A percentile compares a stretch with the other conserved stretches of the same genome.
These are phyloP conservation scores for Colletotrichum truncatum DNA, from an alignment of 2,329 filamentous ascomycete species.

Conservation along the genomic window DNA sequence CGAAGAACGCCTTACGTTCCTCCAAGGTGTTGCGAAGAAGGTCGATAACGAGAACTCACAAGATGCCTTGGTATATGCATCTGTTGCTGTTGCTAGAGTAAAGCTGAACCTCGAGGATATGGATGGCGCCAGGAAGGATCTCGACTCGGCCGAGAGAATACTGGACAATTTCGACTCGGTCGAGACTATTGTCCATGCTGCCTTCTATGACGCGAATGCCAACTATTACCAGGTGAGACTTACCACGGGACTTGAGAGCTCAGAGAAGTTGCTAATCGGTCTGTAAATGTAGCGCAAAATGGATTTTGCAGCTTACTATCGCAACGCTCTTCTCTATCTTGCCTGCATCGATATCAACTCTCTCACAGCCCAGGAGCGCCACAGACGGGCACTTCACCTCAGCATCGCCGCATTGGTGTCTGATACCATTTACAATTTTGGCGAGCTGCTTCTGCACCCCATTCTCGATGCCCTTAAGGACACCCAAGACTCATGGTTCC, in stretches of 20 bases:
- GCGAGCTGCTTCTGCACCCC: constrained; percentile 96
- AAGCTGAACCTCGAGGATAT: constrained; percentile 83
- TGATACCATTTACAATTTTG: constrained; percentile 98
- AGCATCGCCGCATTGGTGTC: constrained; percentile 92
- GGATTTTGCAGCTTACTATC: constrained; percentile 97
- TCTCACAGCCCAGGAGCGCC: constrained; percentile 78
- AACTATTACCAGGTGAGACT: constrained; percentile 82
- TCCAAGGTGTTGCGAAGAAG: constrained; percentile 83
- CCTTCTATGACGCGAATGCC: constrained; percentile 95
- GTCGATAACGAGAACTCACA: constrained; percentile 93
- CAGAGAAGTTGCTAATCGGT: constrained; percentile 45
- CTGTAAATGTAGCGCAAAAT: constrained; percentile 65
- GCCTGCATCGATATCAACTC: constrained; percentile 89
- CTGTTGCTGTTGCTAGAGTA: constrained; percentile 87
- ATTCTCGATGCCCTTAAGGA: constrained; percentile 85
- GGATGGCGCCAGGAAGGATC: constrained; percentile 84
- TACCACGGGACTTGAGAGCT: constrained; percentile 35
- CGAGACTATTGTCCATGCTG: constrained; percentile 93
- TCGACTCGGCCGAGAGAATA: constrained; percentile 87
- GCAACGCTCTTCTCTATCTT: constrained; percentile 96
- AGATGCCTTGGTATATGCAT: constrained; percentile 95
- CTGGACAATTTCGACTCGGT: constrained; percentile 94
- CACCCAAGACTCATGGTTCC: constrained; percentile 85
- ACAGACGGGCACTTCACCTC: constrained; percentile 88
- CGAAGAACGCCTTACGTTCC: constrained; percentile 84